A percentile compares a stretch with the other conserved stretches of the same genome.
phyloP scores from a whole-genome alignment of 2,329 filamentous ascomycete species.

The Fusarium pininemorale region DNA sequence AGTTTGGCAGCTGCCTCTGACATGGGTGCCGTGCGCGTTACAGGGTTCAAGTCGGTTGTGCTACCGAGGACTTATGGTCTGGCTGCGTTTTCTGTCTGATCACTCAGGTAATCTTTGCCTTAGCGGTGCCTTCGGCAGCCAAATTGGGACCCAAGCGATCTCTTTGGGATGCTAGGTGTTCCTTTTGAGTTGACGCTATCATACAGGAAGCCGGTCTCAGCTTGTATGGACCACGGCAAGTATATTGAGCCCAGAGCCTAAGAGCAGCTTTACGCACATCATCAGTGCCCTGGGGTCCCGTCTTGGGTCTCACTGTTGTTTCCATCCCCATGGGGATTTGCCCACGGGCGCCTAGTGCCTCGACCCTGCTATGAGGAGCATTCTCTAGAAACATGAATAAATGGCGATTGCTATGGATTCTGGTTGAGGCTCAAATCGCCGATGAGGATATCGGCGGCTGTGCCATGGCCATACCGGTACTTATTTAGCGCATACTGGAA shows the following conservation, averaged over 20 bases:
- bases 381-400: slow-evolving; percentile 10
- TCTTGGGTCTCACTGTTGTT: neutral
- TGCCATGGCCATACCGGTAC: neutral
- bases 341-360: neutral
- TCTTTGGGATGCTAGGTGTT: neutral
- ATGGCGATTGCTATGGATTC: neutral
- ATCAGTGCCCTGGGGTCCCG: neutral
- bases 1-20: neutral
- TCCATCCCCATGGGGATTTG: neutral
- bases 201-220: neutral
- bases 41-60: slow-evolving; percentile 25
- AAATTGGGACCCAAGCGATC: neutral
- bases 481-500: slow-evolving; percentile 10
- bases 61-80: slow-evolving; percentile 13
- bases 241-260: neutral
- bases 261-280: neutral
- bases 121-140: neutral
- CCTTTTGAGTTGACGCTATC: neutral
- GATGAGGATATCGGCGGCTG: slow-evolving; percentile 2
- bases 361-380: slow-evolving; percentile 2
- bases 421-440: slow-evolving; percentile 36
- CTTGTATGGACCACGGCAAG: neutral
- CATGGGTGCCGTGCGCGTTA: neutral
- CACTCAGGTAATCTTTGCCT: neutral
- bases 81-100: neutral